Conservation (phyloP, 805 yeast species). For the Cyberlindnera mrakii region DNA sequence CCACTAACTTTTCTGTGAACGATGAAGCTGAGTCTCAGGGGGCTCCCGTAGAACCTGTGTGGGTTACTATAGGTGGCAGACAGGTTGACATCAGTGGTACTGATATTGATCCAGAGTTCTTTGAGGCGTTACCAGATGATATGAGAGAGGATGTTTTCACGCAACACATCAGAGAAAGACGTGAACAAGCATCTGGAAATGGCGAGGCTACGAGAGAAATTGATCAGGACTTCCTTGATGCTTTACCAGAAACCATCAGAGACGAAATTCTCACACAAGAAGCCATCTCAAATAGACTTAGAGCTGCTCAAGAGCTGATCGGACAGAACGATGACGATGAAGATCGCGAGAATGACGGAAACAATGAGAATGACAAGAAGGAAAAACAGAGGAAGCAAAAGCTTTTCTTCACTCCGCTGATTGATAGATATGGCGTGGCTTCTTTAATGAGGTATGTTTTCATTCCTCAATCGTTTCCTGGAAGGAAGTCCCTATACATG, state of each 20-base stretch:
- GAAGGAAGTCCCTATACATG: constrained; percentile 58
- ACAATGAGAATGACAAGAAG: constrained; percentile 10
- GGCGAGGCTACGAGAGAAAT: constrained; percentile 53
- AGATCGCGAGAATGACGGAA: background rate
- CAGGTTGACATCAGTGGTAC: constrained; percentile 84
- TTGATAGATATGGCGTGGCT: constrained; percentile 73
- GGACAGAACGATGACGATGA: constrained; percentile 1
- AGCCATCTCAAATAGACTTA: constrained; percentile 33
- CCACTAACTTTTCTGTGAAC: constrained; percentile 11
- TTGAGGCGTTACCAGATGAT: constrained; percentile 86
- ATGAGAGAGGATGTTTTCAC: constrained; percentile 89
- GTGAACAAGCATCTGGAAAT: constrained; percentile 46
- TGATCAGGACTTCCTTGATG: constrained; percentile 74
- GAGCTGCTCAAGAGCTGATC: background rate
- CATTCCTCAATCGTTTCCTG: constrained; percentile 60
- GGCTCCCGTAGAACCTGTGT: constrained; percentile 44
- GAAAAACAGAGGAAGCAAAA: constrained; percentile 30
- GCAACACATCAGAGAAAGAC: constrained; percentile 72
- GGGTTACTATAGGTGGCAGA: constrained; percentile 68
- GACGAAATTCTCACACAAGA: constrained; percentile 59
- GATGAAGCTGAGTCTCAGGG: constrained; percentile 10
- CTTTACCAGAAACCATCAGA: constrained; percentile 64
- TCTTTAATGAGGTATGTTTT: constrained; percentile 66
- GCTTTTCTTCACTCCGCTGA: constrained; percentile 53
- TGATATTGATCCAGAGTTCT: constrained; percentile 86